These are phyloP conservation scores for Penicillium salamii DNA, from an alignment of 495 filamentous ascomycete species.

Conservation along the genomic window DNA sequence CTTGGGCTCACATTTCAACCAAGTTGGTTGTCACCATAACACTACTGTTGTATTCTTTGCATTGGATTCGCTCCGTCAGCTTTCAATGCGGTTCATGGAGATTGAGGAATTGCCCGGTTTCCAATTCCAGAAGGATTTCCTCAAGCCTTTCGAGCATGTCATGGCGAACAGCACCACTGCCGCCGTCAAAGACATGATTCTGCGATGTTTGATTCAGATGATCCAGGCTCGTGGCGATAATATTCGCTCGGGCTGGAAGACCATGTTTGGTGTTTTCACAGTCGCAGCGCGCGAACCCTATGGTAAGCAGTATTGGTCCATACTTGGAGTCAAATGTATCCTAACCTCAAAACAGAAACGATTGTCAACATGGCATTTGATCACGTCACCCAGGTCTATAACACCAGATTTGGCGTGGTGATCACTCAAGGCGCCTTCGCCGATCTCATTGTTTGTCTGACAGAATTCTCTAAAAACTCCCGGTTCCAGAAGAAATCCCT, in stretches of 20 bases:
- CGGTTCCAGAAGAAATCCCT: slow-evolving; percentile 97
- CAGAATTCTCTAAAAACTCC: slow-evolving; percentile 97
- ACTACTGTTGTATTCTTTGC: slow-evolving; percentile 96
- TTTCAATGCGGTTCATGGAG: slow-evolving; percentile 98
- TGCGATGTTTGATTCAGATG: slow-evolving; percentile 98
- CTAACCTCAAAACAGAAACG: slow-evolving; percentile 58
- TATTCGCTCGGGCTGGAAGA: slow-evolving; percentile 96
- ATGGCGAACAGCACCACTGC: slow-evolving; percentile 88
- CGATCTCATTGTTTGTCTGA: slow-evolving; percentile 92
- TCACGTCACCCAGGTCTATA: slow-evolving; percentile 96
- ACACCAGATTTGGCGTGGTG: slow-evolving; percentile 91
- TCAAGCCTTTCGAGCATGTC: slow-evolving; percentile 97
- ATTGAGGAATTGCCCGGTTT: slow-evolving; percentile 96
- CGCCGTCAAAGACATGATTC: slow-evolving; percentile 94
- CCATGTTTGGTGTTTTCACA: slow-evolving; percentile 99
- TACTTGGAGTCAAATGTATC: neutral
- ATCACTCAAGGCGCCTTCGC: slow-evolving; percentile 96
- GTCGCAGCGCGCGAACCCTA: slow-evolving; percentile 91
- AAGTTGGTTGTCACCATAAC: slow-evolving; percentile 93
- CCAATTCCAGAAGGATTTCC: slow-evolving; percentile 99
- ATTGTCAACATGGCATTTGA: slow-evolving; percentile 97
- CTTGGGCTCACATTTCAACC: slow-evolving; percentile 95
- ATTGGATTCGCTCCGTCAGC: slow-evolving; percentile 86
- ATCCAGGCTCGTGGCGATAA: slow-evolving; percentile 94
- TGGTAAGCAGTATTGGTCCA: slow-evolving; percentile 43